Evolutionary conservation across 495 filamentous ascomycete genomes (phyloP).

Genomic region (Neurospora sp.): DNA sequence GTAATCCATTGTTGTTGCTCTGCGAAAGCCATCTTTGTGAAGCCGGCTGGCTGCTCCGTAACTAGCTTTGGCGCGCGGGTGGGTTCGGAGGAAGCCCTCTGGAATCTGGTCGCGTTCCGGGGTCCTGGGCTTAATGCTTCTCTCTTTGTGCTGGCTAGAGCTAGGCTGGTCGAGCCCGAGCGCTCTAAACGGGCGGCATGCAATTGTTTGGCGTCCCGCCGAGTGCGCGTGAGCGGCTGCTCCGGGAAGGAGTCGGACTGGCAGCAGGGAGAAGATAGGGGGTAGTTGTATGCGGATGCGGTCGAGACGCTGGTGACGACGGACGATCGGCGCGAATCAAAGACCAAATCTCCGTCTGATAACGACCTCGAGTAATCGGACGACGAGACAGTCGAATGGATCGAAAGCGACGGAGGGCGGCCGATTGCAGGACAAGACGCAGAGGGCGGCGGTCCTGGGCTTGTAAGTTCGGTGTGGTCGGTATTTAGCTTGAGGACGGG

Average conservation of each 20-base stretch:
- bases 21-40: constrained; percentile 41
- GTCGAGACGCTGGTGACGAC: constrained; percentile 18
- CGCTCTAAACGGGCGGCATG: constrained; percentile 24
- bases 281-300: background rate
- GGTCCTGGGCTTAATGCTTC: constrained; percentile 2
- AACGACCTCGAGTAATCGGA: constrained; percentile 11
- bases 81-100: constrained; percentile 17
- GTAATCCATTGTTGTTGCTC: constrained; percentile 86
- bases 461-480: background rate
- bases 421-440: background rate
- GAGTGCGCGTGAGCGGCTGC: constrained; percentile 14
- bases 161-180: constrained; percentile 24
- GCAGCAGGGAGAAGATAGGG: background rate
- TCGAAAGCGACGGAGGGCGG: constrained; percentile 19
- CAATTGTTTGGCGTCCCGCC: constrained; percentile 25
- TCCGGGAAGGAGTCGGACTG: background rate
- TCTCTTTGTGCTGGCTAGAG: constrained; percentile 15
- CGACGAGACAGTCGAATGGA: constrained; percentile 14
- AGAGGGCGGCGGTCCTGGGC: background rate
- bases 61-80: constrained; percentile 13
- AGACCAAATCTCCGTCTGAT: constrained; percentile 10
- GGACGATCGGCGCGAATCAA: constrained; percentile 22
- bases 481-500: background rate
- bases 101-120: constrained; percentile 18
- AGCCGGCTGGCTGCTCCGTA: constrained; percentile 1